Evolutionary conservation across 2,329 filamentous ascomycete genomes (phyloP), one percentile per base, ranked within the genome.

Genomic region (Alternaria ethzedia): DNA sequence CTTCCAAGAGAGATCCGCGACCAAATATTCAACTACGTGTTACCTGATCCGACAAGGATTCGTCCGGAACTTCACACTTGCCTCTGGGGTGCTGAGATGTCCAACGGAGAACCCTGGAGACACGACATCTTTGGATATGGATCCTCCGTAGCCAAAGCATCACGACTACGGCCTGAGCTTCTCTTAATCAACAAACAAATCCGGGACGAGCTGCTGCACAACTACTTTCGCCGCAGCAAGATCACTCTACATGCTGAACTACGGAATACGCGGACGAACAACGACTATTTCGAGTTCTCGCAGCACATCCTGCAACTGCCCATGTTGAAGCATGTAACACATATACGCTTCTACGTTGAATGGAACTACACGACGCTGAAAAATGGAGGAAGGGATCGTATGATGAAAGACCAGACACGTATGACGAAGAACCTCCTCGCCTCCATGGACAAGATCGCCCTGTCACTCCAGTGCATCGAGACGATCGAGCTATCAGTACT

Each of bases 71-170:
- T 79, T 8, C 77, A 78, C 57, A 79, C 76, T 4, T 77, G 75
- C 59, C 64, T 79, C 2, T 79, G 77, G 77, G 70, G 72, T 26
- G 75, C 76, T 3, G 75, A 78, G 46, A 78, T 79, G 75, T 65
- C 72, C 25, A 67, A 71, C 23, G 62, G 65, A 11, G 75, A 79
- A 21, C 75, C 76, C 12, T 79, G 77, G 77, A 63, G 74, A 43
- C 76, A 77, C 63, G 72, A 75, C 54, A 72, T 74, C 46, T 77
- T 75, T 28, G 76, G 74, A 10, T 79, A 79, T 61, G 71, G 65
- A 9, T 23, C 59, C 25, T 65, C 63, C 8, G 76, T 79, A 12
- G 64, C 75, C 10, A 71, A 68, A 11, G 50, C 49, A 3, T 41
- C 58, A 12, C 66, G 72, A 6, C 51, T 79, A 13, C 67, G 65